A percentile compares a stretch with the other conserved stretches of the same genome.
Evolutionary conservation across 108 stramenopile genomes (phyloP).

Genomic region (Stephanodiscus minutulus): DNA sequence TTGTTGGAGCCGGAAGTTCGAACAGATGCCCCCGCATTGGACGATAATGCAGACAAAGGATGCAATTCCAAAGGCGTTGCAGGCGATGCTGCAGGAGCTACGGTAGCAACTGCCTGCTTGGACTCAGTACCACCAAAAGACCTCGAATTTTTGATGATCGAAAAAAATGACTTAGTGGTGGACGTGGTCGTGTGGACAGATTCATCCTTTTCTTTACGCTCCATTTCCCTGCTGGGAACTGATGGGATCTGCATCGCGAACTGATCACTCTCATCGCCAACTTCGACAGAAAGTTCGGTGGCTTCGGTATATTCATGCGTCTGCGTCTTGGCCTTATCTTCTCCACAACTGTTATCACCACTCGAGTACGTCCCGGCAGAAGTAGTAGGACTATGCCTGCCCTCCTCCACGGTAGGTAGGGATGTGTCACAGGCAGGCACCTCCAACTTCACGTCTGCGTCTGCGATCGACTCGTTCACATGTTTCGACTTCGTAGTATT

Average conservation of each 20-base stretch:
- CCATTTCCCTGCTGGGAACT: not conserved
- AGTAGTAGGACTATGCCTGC: constrained; percentile 9
- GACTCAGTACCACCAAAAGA: not conserved
- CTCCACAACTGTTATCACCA: not conserved
- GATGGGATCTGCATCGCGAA: constrained; percentile 13
- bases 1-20: constrained; percentile 4
- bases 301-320: not conserved
- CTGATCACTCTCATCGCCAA: constrained; percentile 25
- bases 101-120: not conserved
- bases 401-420: constrained; percentile 21
- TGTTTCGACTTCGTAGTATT: constrained; percentile 31
- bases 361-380: not conserved
- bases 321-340: not conserved
- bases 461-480: not conserved
- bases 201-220: not conserved
- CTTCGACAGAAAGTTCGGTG: constrained; percentile 11
- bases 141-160: not conserved
- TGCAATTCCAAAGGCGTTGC: not conserved
- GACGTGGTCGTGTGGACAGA: not conserved
- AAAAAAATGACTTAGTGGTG: not conserved
- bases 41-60: not conserved
- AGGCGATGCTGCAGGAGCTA: not conserved
- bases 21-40: constrained; percentile 6
- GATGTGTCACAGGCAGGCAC: constrained; percentile 1
- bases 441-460: not conserved